phyloP scores from a whole-genome alignment of 768 basidiomycete species.

The Phaffia australis region DNA sequence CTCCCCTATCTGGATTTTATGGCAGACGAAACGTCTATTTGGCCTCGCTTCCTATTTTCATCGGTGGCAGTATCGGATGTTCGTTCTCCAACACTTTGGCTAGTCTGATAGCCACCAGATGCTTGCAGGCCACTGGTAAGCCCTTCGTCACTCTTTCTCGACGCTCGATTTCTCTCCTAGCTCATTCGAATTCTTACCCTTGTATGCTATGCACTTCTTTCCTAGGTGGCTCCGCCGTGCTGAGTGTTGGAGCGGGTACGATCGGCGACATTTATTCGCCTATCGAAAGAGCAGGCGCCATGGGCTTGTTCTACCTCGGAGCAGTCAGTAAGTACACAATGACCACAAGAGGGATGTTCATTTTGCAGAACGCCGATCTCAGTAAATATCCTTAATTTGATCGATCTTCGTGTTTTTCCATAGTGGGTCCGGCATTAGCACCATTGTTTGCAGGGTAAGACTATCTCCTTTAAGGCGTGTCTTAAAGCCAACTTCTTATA shows the following conservation, averaged over 20 bases:
- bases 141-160: not conserved
- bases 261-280: slow-evolving; percentile 36
- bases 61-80: slow-evolving; percentile 53
- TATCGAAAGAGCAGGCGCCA: slow-evolving; percentile 1
- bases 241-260: slow-evolving; percentile 50
- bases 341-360: not conserved
- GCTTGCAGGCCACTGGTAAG: slow-evolving; percentile 54
- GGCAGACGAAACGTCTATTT: slow-evolving; percentile 53
- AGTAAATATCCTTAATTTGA: not conserved
- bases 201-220: not conserved
- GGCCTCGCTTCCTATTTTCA: slow-evolving; percentile 49
- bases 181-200: slow-evolving; percentile 2
- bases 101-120: slow-evolving; percentile 51
- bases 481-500: not conserved
- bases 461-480: not conserved
- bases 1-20: slow-evolving; percentile 49
- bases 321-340: not conserved
- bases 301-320: slow-evolving; percentile 24
- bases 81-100: slow-evolving; percentile 43
- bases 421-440: slow-evolving; percentile 10
- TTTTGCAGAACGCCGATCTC: not conserved
- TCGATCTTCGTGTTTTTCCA: not conserved
- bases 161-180: not conserved
- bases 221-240: slow-evolving; percentile 41
- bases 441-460: slow-evolving; percentile 15